Evolutionary conservation across 306 rosid species (phyloP), one percentile per base, ranked within the genome.

Genomic region (Ormosia semicastrata): DNA sequence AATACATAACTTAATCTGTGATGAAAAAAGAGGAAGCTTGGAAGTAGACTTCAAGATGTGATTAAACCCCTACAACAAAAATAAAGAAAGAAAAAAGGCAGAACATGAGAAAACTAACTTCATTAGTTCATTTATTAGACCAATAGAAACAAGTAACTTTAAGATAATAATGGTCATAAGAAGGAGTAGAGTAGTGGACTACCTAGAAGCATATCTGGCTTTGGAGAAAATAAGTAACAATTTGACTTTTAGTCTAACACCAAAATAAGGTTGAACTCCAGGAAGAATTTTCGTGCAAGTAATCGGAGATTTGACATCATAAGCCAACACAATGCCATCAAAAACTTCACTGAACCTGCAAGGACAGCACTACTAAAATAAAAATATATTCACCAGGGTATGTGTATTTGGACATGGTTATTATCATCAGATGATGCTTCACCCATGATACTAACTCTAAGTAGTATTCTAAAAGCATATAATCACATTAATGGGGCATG

Each of bases 131-230:
- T 41, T 34, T 30, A 2, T 2, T 4, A 14, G n/a, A 13, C 2
- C 14, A 4, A 71, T 9, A 62, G 0, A 72, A 17, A 29, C 4
- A 63, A 12, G 8, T 24, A 40, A 73, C n/a, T n/a, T n/a, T n/a
- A n/a, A n/a, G n/a, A 3, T 1, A 60, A 4, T 8, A 65, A 10
- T 52, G 3, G 15, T 41, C 46, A 69, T 6, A n/a, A 65, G 53
- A 11, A 46, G 2, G 13, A 40, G 53, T 32, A 59, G 29, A 82
- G 34, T n/a, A n/a, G n/a, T n/a, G n/a, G n/a, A n/a, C n/a, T 84
- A 93, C 98, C 99, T 90, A 93, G 71, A 75, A 90, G 91, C 99
- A 86, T 93, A 77, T 91, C 60, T n/a, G 95, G 97, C 77, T 88
- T 90, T 6, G 98, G 95, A 64, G 93, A 90, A 82, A 90, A 93